These are phyloP conservation scores for Ophioceras dolichostomum DNA, from an alignment of 2,329 filamentous ascomycete genomes.

Conservation along the genomic window DNA sequence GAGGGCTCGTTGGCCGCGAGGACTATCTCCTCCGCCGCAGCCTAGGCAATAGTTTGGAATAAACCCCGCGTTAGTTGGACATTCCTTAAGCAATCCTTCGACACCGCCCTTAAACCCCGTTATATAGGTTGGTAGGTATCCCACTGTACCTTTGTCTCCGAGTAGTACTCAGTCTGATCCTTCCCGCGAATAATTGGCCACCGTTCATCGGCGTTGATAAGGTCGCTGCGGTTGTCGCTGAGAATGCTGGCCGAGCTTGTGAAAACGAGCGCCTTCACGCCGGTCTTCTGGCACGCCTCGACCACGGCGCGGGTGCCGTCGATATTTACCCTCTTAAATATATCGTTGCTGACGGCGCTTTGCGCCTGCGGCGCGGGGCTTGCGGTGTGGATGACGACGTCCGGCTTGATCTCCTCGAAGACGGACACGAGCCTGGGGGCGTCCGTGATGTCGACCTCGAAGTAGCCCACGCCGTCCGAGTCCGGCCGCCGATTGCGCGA, in stretches of 20 bases:
- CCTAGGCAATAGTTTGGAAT: no score
- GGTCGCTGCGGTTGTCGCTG: constrained; percentile 66
- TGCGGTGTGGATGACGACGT: constrained; percentile 86
- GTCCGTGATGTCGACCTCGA: constrained; percentile 69
- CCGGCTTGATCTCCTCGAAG: constrained; percentile 56
- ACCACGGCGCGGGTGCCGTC: constrained; percentile 73
- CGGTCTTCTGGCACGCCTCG: constrained; percentile 55
- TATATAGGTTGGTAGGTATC: no score
- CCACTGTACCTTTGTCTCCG: constrained; percentile 80
- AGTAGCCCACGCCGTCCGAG: constrained; percentile 49
- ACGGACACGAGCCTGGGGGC: constrained; percentile 44
- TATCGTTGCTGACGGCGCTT: constrained; percentile 39
- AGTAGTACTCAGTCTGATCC: constrained; percentile 70
- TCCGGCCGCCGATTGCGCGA: constrained; percentile 51
- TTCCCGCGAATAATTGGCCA: constrained; percentile 65
- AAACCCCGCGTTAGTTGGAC: no score
- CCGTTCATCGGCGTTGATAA: constrained; percentile 74
- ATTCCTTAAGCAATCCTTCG: no score
- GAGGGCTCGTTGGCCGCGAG: constrained; percentile 52
- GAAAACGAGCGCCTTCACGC: constrained; percentile 75
- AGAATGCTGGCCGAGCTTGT: constrained; percentile 83
- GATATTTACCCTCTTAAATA: constrained; percentile 76
- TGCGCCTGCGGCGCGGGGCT: constrained; percentile 49
- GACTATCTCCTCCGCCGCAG: constrained; percentile 70
- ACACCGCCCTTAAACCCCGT: no score